phyloP scores from a whole-genome alignment of 2,329 filamentous ascomycete species.

The Ophiostoma perfectum region DNA sequence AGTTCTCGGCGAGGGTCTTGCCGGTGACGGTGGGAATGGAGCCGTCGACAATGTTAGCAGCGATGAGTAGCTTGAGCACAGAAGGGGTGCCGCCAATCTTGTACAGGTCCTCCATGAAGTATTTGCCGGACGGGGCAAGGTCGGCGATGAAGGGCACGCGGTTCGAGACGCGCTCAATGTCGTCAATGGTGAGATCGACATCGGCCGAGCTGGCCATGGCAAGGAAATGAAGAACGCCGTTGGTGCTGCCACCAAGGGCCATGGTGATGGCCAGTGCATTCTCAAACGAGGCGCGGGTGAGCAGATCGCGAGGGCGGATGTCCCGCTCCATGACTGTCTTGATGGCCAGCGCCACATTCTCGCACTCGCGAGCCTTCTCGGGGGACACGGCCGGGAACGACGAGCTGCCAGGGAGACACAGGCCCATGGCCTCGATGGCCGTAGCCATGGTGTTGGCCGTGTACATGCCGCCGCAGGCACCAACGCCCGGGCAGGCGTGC shows the following conservation, averaged over 20 bases:
- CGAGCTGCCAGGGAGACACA: conserved; percentile 75
- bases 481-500: conserved; percentile 69
- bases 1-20: conserved; percentile 75
- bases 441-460: conserved; percentile 93
- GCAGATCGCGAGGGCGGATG: conserved; percentile 72
- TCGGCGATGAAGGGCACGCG: conserved; percentile 83
- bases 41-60: conserved; percentile 69
- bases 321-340: conserved; percentile 73
- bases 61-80: conserved; percentile 79
- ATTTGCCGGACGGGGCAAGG: conserved; percentile 75
- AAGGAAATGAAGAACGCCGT: conserved; percentile 81
- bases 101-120: conserved; percentile 81
- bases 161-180: conserved; percentile 74
- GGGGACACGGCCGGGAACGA: conserved; percentile 76
- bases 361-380: conserved; percentile 80
- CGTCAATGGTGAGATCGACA: conserved; percentile 70
- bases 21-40: conserved; percentile 76
- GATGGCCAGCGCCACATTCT: conserved; percentile 73
- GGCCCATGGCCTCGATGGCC: conserved; percentile 81
- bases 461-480: conserved; percentile 78
- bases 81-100: conserved; percentile 78
- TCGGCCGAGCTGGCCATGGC: conserved; percentile 85
- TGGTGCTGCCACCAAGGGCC: conserved; percentile 85
- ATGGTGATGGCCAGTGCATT: conserved; percentile 88
- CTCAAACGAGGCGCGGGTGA: conserved; percentile 76